These are phyloP conservation scores for Dentipellis fragilis DNA, from an alignment of 768 basidiomycete genomes.

Conservation along the genomic window DNA sequence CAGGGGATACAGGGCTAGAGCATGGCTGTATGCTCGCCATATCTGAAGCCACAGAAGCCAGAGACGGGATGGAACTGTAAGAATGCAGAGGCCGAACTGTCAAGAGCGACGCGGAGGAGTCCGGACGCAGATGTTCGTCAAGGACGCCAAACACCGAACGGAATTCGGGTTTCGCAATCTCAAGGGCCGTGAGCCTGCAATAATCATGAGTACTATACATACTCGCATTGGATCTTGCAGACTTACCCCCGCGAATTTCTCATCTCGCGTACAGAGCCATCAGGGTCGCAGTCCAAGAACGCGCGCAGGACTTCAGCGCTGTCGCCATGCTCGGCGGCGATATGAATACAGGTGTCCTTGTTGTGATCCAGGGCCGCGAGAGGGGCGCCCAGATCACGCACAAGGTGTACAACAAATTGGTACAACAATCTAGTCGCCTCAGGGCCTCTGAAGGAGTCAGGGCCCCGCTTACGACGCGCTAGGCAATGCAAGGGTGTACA, in stretches of 20 bases:
- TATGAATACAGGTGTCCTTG: conserved; percentile 71
- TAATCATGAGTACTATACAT: background rate
- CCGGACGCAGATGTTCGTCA: conserved; percentile 34
- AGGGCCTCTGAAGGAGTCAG: conserved; percentile 10
- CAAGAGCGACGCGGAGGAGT: conserved; percentile 43
- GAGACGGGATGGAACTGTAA: conserved; percentile 36
- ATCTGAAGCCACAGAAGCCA: conserved; percentile 27
- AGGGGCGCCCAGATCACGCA: conserved; percentile 60
- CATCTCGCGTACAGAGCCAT: conserved; percentile 43
- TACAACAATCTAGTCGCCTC: conserved; percentile 24
- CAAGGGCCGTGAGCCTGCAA: conserved; percentile 50
- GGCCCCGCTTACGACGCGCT: conserved; percentile 12
- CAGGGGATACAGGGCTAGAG: conserved; percentile 1
- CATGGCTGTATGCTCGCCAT: background rate
- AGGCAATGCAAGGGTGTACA: conserved; percentile 16
- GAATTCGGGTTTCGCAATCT: conserved; percentile 61
- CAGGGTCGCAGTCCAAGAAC: conserved; percentile 55
- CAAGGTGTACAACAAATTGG: conserved; percentile 55
- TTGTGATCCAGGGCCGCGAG: conserved; percentile 54
- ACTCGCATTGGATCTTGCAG: background rate
- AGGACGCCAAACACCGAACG: conserved; percentile 50
- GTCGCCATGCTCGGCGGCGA: conserved; percentile 66
- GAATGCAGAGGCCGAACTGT: conserved; percentile 38
- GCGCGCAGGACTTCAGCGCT: conserved; percentile 53
- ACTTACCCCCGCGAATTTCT: conserved; percentile 67